Conservation (phyloP, 345 rosid species). For the Turritis glabra region DNA sequence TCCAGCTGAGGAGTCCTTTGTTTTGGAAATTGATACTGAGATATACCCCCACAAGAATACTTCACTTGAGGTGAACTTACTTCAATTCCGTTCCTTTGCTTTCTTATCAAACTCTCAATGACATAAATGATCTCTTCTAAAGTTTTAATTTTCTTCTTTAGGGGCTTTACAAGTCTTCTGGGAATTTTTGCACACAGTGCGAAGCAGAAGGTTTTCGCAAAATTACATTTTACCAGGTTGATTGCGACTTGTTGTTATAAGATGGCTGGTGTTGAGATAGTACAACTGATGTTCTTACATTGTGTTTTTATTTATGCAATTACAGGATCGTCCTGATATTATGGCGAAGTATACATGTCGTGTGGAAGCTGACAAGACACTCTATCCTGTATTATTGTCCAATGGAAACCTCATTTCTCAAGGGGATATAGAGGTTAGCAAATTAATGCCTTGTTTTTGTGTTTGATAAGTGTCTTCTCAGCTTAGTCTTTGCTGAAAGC, state of each 20-base stretch:
- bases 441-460: conserved; percentile 9
- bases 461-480: conserved; percentile 1
- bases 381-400: conserved; percentile 85
- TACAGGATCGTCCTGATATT: conserved; percentile 94
- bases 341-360: conserved; percentile 95
- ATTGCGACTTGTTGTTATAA: conserved; percentile 16
- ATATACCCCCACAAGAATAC: conserved; percentile 90
- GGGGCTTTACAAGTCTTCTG: conserved; percentile 98
- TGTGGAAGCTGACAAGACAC: conserved; percentile 85
- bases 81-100: no score
- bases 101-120: background rate
- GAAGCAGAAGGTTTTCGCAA: conserved; percentile 99
- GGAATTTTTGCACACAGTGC: conserved; percentile 95
- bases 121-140: background rate
- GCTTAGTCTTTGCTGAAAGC: conserved; percentile 21
- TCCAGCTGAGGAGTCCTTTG: conserved; percentile 61
- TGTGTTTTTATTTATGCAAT: conserved; percentile 30
- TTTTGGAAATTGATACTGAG: conserved; percentile 79
- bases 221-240: conserved; percentile 92
- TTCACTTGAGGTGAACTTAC: conserved; percentile 68
- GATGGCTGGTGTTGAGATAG: conserved; percentile 6
- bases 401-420: conserved; percentile 90
- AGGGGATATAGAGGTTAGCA: conserved; percentile 74
- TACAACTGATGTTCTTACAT: conserved; percentile 21
- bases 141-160: conserved; percentile 24